These are phyloP conservation scores for Chlamydomonas schloesseri DNA, from an alignment of 139 green algal species.

Conservation along the genomic window DNA sequence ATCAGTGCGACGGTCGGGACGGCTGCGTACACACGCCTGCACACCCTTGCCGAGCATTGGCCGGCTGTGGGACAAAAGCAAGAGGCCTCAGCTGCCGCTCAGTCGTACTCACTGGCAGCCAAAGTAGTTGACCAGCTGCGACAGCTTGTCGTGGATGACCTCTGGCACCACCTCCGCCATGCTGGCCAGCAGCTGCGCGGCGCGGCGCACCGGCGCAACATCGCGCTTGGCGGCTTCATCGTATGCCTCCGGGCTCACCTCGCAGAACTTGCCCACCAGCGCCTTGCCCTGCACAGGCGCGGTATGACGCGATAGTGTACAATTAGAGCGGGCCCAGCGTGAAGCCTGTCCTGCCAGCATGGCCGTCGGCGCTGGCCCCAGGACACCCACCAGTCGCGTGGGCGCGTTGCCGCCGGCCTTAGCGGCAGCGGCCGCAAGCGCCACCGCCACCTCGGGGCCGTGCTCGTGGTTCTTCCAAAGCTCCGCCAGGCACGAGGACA, in stretches of 20 bases:
- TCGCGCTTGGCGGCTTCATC: constrained; percentile 35
- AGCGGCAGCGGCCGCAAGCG: neutral
- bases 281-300: constrained; percentile 60
- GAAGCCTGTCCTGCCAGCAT: too few species aligned
- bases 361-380: too few species aligned
- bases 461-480: neutral
- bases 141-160: constrained; percentile 25
- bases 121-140: constrained; percentile 17
- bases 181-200: constrained; percentile 72
- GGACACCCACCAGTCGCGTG: too few species aligned
- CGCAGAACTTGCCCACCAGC: constrained; percentile 76
- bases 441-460: neutral
- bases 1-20: too few species aligned
- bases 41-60: too few species aligned
- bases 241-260: constrained; percentile 21
- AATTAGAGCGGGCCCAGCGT: too few species aligned
- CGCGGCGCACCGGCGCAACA: constrained; percentile 18
- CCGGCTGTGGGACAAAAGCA: neutral
- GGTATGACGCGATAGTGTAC: neutral
- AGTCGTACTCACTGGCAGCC: constrained; percentile 5
- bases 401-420: neutral
- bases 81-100: too few species aligned
- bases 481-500: neutral
- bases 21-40: too few species aligned
- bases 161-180: constrained; percentile 65